Base-by-base conservation (phyloP, 2,329 filamentous ascomycete species). In the Aureobasidium leucospermi region DNA sequence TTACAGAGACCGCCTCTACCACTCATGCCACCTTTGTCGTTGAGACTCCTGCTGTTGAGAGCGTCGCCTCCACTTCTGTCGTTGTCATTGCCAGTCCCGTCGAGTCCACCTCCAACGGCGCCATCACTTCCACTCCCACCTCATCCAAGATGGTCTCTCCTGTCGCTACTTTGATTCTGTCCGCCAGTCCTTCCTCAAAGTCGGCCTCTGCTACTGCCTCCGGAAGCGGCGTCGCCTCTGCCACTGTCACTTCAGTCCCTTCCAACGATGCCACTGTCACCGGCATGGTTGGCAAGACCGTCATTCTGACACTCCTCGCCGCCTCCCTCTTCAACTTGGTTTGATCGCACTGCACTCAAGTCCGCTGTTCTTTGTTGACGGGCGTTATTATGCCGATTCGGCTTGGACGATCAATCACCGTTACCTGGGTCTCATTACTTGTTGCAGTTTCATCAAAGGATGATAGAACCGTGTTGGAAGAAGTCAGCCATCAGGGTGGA, bases 201-300 rank as follows among this genome's bases (percentile, higher is more conserved):
- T 43, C 62, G 32, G 58, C 59, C 36, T 53, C 63, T 11, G 58
- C 42, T 38, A 43, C 59, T 13, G n/a, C 11, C 53, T 58, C 52
- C 13, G 8, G 13, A 36, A 13, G 34, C 34, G 7, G 42, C 43
- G 19, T 10, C n/a, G 38, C 15, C n/a, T 52, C 46, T 45, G 32
- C 47, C 46, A 46, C 19, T 10, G 31, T 38, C 39, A 34, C 32
- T 13, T 9, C 42, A 16, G 23, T 47, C 41, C 29, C 38, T 53
- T 51, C 58, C 58, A 53, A 60, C 32, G 41, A 47, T 16, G 45
- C 58, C 36, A 8, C 39, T 23, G n/a, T 11, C n/a, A 34, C 38
- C 29, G 38, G 41, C n/a, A 28, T 43, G 34, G 31, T 28, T 16
- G 48, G 46, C 16, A 43, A 39, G 47, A 53, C 48, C 23, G 39